Conservation (phyloP, 495 filamentous ascomycete genomes). For the Talaromyces stipitatus region DNA sequence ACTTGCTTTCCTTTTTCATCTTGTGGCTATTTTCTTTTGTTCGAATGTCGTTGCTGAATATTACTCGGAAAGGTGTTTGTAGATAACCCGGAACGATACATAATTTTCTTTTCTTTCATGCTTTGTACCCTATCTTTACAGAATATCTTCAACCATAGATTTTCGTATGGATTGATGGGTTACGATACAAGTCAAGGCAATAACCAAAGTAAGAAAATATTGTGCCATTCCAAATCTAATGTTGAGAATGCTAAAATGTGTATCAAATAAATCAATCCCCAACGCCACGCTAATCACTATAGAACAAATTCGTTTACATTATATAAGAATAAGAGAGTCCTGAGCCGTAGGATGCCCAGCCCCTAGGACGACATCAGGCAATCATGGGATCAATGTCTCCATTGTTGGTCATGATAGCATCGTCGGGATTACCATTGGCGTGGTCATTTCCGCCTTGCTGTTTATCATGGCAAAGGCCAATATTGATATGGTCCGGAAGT, state of each 20-base stretch:
- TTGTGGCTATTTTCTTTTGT: background rate
- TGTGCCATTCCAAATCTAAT: background rate
- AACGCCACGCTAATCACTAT: conserved; percentile 8
- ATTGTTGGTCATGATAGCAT: conserved; percentile 38
- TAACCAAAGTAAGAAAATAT: background rate
- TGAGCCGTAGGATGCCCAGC: background rate
- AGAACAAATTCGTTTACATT: conserved; percentile 1
- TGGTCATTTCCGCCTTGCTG: conserved; percentile 20
- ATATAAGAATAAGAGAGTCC: background rate
- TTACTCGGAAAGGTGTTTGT: background rate
- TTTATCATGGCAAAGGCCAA: conserved; percentile 51
- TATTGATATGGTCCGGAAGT: conserved; percentile 61
- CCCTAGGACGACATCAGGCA: conserved; percentile 35
- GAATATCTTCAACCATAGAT: too few relatives aligned
- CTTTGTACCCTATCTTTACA: too few relatives aligned
- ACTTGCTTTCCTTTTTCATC: background rate
- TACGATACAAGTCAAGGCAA: background rate
- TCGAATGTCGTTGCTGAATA: background rate
- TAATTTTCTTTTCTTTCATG: background rate
- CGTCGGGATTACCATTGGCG: conserved; percentile 24
- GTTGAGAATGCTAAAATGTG: background rate
- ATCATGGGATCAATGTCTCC: conserved; percentile 55
- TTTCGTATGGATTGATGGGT: too few relatives aligned
- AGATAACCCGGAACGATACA: background rate
- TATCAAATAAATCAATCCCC: background rate